Evolutionary conservation across 257 asterid genomes (phyloP), one percentile per base, ranked within the genome.

Genomic region (Haberlea rhodopensis): DNA sequence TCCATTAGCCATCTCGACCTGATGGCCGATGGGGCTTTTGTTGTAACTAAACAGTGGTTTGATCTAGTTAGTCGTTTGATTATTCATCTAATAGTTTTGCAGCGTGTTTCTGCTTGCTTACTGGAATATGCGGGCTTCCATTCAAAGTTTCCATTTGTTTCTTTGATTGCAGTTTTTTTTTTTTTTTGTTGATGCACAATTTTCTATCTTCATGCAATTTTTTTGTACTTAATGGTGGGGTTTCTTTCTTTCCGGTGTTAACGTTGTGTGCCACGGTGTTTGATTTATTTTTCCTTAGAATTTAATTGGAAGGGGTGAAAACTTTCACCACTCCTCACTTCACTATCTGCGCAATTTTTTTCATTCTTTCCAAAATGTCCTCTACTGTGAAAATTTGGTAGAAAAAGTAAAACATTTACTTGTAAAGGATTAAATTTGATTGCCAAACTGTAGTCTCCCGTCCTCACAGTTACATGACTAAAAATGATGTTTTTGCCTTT

Each of bases 401-500:
- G 37, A 8, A 29, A 29, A 29, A n/a, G 6, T 2, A 7, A 29
- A 29, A 29, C 37, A 29, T 29, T 29, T 29, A 29, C 37, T 29
- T 29, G 37, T 7, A 7, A 29, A 29, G 45, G 16, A 9, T 34
- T 10, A 9, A 9, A 11, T 3, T 13, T 37, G 48, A 13, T 13
- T 37, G 6, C n/a, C 48, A 37, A 37, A 37, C n/a, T 11, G 5
- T 37, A 11, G 46, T 11, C 5, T 37, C 5, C 46, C 16, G 11
- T 37, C 46, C 43, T 37, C 11, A n/a, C 11, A 11, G 46, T 37
- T 37, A 37, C n/a, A 37, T 5, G 46, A 9, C 46, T 37, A 3
- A 29, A 37, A 37, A 37, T 37, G 48, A 37, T 3, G 48, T 37
- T 37, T n/a, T 37, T 37, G 18, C 18, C 16, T 74, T 11, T 69